Percentiles rank a stretch among this genome's conserved stretches.
phyloP scores from a whole-genome alignment of 192 early-diverging fungal species.

The Chytriomyces sp. region DNA sequence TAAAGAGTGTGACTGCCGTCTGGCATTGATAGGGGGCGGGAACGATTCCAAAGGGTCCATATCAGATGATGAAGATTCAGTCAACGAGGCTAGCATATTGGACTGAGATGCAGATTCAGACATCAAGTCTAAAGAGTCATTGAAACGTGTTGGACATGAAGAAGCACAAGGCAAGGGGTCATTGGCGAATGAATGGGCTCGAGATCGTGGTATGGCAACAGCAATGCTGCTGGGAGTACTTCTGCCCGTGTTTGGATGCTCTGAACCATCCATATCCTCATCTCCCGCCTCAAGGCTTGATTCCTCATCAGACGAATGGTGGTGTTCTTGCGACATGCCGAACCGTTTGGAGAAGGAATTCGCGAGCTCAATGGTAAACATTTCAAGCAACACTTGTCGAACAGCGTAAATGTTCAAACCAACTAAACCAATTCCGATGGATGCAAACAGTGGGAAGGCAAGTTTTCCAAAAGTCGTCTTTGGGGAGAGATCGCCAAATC shows the following conservation, averaged over 20 bases:
- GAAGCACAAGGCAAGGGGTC: neutral
- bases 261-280: neutral
- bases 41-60: neutral
- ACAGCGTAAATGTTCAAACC: constrained; percentile 52
- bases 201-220: neutral
- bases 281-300: neutral
- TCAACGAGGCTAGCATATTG: neutral
- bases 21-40: neutral
- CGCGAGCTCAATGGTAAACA: constrained; percentile 51
- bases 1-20: too few species aligned
- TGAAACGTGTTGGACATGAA: neutral
- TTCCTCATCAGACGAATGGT: constrained; percentile 1
- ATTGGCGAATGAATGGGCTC: too few species aligned
- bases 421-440: constrained; percentile 49
- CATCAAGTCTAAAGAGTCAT: neutral
- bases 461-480: constrained; percentile 39
- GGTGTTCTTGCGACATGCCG: constrained; percentile 42
- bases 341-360: constrained; percentile 44
- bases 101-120: neutral
- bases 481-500: constrained; percentile 57
- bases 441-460: constrained; percentile 36
- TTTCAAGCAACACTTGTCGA: constrained; percentile 55
- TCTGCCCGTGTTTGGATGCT: too few species aligned
- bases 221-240: neutral
- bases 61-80: neutral